Conservation (phyloP, 106 monocot genomes). For the Chionographis japonica region DNA sequence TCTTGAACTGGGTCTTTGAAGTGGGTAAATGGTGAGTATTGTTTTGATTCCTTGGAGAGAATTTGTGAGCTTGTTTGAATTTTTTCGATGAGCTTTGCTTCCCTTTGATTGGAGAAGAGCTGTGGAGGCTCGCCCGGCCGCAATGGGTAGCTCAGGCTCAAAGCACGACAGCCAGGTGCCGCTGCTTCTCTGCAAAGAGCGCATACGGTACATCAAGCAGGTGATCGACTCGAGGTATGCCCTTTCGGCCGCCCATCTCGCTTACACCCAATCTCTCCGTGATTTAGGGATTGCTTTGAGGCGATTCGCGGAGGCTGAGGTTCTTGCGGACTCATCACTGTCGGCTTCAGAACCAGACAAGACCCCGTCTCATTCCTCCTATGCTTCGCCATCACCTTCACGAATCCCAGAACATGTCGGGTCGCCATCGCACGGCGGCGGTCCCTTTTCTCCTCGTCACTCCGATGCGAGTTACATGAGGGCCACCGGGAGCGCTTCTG, state of each 20-base stretch:
- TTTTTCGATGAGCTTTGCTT: too few relatives aligned
- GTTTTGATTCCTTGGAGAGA: too few relatives aligned
- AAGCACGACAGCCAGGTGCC: conserved; percentile 42
- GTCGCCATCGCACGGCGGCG: conserved; percentile 28
- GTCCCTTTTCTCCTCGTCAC: conserved; percentile 29
- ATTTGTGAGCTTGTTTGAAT: too few relatives aligned
- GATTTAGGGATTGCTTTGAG: conserved; percentile 47
- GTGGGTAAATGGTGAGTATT: too few relatives aligned
- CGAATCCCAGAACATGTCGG: conserved; percentile 16
- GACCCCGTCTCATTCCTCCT: conserved; percentile 64
- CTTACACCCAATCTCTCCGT: conserved; percentile 62
- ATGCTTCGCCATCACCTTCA: conserved; percentile 59
- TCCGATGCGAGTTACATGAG: conserved; percentile 46
- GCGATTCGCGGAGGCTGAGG: conserved; percentile 59
- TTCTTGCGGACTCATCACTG: conserved; percentile 34
- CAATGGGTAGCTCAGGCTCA: conserved; percentile 66
- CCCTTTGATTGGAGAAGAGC: neutral
- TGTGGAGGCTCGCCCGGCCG: neutral
- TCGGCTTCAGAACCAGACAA: conserved; percentile 59
- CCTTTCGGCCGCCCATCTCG: conserved; percentile 66
- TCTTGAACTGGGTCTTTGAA: too few relatives aligned
- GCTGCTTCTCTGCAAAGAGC: conserved; percentile 56
- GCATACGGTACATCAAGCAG: conserved; percentile 47
- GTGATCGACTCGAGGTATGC: conserved; percentile 59
- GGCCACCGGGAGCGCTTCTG: conserved; percentile 10